A percentile compares a stretch with the other conserved stretches of the same genome.
These are phyloP conservation scores for Isabelozyma heimii DNA, from an alignment of 805 yeast genomes.

Conservation along the genomic window DNA sequence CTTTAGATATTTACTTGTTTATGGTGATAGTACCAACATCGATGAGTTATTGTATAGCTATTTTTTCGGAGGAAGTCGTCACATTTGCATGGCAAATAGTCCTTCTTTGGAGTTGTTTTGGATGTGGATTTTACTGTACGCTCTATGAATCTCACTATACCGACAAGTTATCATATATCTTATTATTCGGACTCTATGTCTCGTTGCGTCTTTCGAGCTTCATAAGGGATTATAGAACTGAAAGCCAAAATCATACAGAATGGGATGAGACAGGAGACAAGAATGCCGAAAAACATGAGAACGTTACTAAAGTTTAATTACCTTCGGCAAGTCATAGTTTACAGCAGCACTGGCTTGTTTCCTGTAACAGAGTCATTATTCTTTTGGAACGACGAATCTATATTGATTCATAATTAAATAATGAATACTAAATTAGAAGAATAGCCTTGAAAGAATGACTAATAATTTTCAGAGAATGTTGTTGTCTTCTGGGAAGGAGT, in stretches of 20 bases:
- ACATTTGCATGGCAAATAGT: background rate
- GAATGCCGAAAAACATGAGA: too few relatives aligned
- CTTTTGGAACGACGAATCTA: too few relatives aligned
- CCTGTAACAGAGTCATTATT: too few relatives aligned
- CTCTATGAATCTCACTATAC: background rate
- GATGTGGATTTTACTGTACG: background rate
- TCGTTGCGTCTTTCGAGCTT: background rate
- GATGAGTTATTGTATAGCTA: background rate
- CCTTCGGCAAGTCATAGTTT: too few relatives aligned
- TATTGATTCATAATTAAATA: too few relatives aligned
- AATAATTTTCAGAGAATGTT: slow-evolving; percentile 1
- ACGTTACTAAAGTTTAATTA: too few relatives aligned
- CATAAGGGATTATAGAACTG: background rate
- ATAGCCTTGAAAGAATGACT: too few relatives aligned
- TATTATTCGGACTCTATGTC: background rate
- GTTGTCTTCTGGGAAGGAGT: slow-evolving; percentile 24
- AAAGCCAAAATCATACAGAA: background rate
- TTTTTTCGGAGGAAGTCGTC: background rate
- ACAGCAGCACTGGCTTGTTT: too few relatives aligned
- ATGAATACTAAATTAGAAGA: too few relatives aligned
- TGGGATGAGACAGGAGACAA: background rate
- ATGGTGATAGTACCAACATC: background rate
- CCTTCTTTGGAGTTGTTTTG: background rate
- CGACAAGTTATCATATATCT: background rate
- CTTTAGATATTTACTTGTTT: background rate